Percentiles rank a stretch among this genome's conserved stretches.
phyloP scores from a whole-genome alignment of 202 grass and related monocot genomes.

The Digitaria exilis region DNA sequence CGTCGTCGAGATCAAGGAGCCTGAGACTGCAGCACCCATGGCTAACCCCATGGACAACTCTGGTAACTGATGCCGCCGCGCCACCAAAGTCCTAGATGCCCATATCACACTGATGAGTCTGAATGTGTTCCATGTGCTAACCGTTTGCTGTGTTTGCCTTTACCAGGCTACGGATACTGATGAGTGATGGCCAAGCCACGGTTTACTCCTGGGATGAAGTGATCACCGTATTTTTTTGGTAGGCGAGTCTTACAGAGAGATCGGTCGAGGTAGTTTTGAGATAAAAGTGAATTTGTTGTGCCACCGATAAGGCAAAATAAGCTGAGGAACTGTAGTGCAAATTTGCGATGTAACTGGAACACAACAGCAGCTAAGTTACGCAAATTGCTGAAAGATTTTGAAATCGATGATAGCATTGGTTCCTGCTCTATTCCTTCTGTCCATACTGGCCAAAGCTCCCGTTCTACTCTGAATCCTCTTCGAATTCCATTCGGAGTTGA shows the following conservation, averaged over 20 bases:
- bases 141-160: neutral
- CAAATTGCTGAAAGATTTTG: slow-evolving; percentile 18
- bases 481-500: no score
- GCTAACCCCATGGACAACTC: slow-evolving; percentile 90
- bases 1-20: slow-evolving; percentile 94
- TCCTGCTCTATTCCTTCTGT: neutral
- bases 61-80: slow-evolving; percentile 49
- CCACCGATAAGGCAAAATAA: slow-evolving; percentile 31
- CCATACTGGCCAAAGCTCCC: neutral
- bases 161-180: slow-evolving; percentile 78
- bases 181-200: slow-evolving; percentile 16
- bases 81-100: no score
- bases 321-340: neutral
- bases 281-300: slow-evolving; percentile 6
- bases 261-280: slow-evolving; percentile 26
- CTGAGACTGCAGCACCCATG: slow-evolving; percentile 53
- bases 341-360: slow-evolving; percentile 34
- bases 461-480: neutral
- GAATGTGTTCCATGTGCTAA: neutral
- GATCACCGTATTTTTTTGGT: slow-evolving; percentile 44
- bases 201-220: neutral
- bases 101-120: neutral
- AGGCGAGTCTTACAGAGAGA: slow-evolving; percentile 36
- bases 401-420: neutral
- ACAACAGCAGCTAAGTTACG: neutral